A percentile compares a stretch with the other conserved stretches of the same genome.
Evolutionary conservation across 2,329 filamentous ascomycete species (phyloP).

Genomic region (Magnaporthiopsis poae): DNA sequence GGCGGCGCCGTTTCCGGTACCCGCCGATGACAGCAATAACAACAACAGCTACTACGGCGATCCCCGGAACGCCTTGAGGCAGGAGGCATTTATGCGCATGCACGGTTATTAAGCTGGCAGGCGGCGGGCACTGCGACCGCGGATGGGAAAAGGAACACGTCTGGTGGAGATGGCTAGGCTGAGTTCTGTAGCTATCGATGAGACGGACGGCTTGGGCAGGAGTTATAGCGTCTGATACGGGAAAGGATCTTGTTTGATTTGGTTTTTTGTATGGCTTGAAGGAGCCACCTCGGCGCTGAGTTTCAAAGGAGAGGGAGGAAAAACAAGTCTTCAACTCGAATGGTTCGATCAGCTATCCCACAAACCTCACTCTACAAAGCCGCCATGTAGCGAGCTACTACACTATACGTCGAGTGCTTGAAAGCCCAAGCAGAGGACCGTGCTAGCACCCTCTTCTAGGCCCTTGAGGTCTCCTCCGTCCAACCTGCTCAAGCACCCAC

Average conservation of each 20-base stretch:
- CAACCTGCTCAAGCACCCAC: background rate
- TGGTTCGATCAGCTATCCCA: background rate
- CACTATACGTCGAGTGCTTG: background rate
- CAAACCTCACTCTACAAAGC: background rate
- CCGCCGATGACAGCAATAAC: no score
- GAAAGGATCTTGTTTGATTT: background rate
- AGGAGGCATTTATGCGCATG: background rate
- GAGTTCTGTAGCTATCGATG: background rate
- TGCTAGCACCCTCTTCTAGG: background rate
- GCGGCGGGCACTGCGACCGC: no score
- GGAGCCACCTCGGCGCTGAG: background rate
- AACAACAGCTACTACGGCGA: background rate
- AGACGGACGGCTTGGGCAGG: background rate
- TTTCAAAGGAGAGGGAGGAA: background rate
- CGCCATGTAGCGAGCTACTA: background rate
- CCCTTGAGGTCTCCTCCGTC: background rate
- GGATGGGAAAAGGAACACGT: no score
- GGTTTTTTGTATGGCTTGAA: background rate
- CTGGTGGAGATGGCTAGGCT: background rate
- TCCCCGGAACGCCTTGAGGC: background rate
- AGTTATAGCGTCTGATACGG: background rate
- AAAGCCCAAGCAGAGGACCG: background rate
- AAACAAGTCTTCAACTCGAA: background rate
- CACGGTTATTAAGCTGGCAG: background rate
- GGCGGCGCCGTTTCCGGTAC: background rate